Percentiles rank a stretch among this genome's conserved stretches.
These are phyloP conservation scores for Ustilago bromivora DNA, from an alignment of 1,284 basidiomycete genomes.

Conservation along the genomic window DNA sequence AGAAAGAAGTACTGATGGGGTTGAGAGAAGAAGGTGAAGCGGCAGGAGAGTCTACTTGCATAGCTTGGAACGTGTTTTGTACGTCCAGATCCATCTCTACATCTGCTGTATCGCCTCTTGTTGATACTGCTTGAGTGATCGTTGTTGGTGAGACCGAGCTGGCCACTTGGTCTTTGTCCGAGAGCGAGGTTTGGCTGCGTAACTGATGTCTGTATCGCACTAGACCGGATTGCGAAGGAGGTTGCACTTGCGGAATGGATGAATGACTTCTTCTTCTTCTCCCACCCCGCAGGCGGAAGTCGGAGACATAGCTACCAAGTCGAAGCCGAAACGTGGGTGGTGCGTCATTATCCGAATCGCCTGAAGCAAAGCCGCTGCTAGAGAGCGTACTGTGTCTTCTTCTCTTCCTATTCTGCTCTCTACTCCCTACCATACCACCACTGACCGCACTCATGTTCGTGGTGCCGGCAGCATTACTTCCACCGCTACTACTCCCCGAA, in stretches of 20 bases:
- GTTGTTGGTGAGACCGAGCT: conserved; percentile 6
- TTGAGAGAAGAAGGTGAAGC: conserved; percentile 19
- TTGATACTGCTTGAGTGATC: background rate
- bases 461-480: conserved; percentile 5
- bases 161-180: background rate
- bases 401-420: conserved; percentile 13
- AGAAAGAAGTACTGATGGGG: background rate
- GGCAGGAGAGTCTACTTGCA: conserved; percentile 42
- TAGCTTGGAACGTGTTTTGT: conserved; percentile 34
- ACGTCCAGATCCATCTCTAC: conserved; percentile 40
- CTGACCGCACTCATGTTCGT: background rate
- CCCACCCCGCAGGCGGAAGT: conserved; percentile 10
- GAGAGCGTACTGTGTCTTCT: conserved; percentile 32
- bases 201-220: conserved; percentile 22
- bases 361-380: conserved; percentile 24
- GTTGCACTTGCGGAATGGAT: conserved; percentile 7
- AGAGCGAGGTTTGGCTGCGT: conserved; percentile 18
- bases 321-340: conserved; percentile 28
- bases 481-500: conserved; percentile 17
- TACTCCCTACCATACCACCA: background rate
- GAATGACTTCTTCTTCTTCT: conserved; percentile 19
- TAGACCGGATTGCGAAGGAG: conserved; percentile 17
- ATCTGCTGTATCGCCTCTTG: conserved; percentile 12
- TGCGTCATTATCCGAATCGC: conserved; percentile 38
- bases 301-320: conserved; percentile 31